Base-by-base conservation (phyloP, 78 protist species). In the Fonticula alba region DNA sequence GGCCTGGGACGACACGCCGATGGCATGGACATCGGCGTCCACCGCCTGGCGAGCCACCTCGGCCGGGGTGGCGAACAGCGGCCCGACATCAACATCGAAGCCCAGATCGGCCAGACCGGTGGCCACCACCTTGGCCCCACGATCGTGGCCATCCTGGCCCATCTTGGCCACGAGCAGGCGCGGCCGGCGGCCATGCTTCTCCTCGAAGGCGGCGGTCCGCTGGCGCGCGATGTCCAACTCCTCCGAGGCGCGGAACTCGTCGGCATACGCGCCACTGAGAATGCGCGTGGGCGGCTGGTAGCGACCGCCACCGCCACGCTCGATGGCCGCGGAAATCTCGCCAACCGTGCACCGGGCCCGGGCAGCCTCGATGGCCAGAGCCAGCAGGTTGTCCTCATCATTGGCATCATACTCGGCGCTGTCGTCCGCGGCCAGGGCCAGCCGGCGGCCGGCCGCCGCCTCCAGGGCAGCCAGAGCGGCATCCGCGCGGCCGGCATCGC, bases 61-160 rank as follows among this genome's bases (percentile, higher is more conserved):
- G 1, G 2, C 79, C 0, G 86, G 88, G 2, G 89, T 85, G 69
- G 69, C 79, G 76, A 87, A 87, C 13, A 87, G 82, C 27, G 94
- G 88, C 7, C 93, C 93, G 20, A 93, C 63, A 54, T 93, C 98
- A 11, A 88, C 90, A 53, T 93, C 98, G 59, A 87, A 93, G 54
- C 98, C 98, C 3, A 93, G 66, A 66, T 91, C 96, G 19, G 96
- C 84, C 66, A 93, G 89, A 14, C 89, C 93, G n/a, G 87, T 76
- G 26, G 95, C 94, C 38, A 94, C 73, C 32, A 89, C 98, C 64
- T 89, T 88, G 20, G 94, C 95, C 37, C 98, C 98, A 14, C 98
- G 72, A 56, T 94, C 98, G 68, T 94, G 98, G 5, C 98, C 98
- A 49, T 94, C 98, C 73, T 88, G 91, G 47, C 97, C 97, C 89